Conservation (phyloP, 257 asterid species). For the Thymus quinquecostatus region DNA sequence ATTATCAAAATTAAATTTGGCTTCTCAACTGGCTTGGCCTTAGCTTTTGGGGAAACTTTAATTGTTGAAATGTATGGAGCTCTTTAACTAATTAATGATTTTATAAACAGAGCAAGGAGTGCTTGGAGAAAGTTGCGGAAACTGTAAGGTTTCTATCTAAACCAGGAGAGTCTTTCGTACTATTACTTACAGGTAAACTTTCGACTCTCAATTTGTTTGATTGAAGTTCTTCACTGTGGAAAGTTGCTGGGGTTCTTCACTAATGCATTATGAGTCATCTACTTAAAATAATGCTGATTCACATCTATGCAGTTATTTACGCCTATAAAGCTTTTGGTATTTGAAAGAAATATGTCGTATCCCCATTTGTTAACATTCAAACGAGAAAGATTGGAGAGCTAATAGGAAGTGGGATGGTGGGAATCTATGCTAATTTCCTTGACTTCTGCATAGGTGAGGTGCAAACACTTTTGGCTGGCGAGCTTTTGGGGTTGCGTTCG, state of each 20-base stretch:
- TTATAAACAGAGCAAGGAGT: slow-evolving; percentile 84
- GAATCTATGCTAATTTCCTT: not conserved
- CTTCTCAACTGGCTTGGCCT: slow-evolving; percentile 14
- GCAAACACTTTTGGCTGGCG: slow-evolving; percentile 72
- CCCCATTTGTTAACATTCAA: not conserved
- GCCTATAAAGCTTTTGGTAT: not conserved
- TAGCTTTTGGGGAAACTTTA: slow-evolving; percentile 6
- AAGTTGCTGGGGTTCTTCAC: slow-evolving; percentile 13
- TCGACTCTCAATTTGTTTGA: slow-evolving; percentile 12
- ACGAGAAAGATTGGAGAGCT: not conserved
- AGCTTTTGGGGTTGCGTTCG: slow-evolving; percentile 73
- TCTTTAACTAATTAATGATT: slow-evolving; percentile 22
- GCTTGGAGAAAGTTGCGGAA: slow-evolving; percentile 88
- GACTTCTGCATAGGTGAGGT: slow-evolving; percentile 65
- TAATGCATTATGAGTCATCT: not conserved
- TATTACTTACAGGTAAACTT: slow-evolving; percentile 80
- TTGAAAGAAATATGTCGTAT: not conserved
- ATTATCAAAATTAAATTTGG: not conserved
- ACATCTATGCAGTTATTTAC: not conserved
- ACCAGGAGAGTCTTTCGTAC: slow-evolving; percentile 60
- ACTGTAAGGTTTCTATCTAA: slow-evolving; percentile 65
- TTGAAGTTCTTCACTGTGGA: slow-evolving; percentile 1
- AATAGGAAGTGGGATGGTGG: not conserved
- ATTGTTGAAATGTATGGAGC: slow-evolving; percentile 16
- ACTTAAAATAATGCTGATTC: not conserved